A percentile compares a stretch with the other conserved stretches of the same genome.
These are phyloP conservation scores for Aspergillus pseudoterreus DNA, from an alignment of 2,329 filamentous ascomycete species.

Conservation along the genomic window DNA sequence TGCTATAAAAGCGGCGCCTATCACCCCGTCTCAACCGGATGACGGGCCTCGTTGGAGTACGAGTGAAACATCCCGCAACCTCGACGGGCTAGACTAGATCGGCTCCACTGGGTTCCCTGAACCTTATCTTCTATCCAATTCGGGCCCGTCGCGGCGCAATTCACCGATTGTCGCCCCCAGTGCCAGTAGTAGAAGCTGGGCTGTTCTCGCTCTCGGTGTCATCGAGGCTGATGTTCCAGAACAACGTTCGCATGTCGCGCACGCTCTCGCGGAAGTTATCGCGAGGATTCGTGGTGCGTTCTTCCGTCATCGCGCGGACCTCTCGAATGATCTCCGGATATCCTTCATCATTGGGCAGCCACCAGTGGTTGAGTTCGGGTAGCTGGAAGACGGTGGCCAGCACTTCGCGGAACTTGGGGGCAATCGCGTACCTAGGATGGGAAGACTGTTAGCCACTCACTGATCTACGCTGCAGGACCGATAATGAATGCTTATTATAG, in stretches of 20 bases:
- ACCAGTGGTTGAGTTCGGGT: slow-evolving; percentile 73
- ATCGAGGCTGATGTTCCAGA: slow-evolving; percentile 59
- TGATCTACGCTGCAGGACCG: background rate
- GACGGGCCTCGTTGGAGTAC: no score
- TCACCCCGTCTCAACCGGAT: background rate
- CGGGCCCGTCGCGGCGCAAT: background rate
- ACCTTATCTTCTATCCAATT: background rate
- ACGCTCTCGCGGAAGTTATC: slow-evolving; percentile 60
- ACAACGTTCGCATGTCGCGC: slow-evolving; percentile 71
- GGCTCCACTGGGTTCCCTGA: background rate
- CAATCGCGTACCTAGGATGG: slow-evolving; percentile 71
- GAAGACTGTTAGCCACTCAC: background rate
- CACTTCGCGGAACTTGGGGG: slow-evolving; percentile 66
- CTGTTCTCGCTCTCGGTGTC: slow-evolving; percentile 33
- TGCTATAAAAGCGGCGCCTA: background rate
- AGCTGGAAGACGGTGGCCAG: slow-evolving; percentile 75
- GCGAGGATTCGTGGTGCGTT: slow-evolving; percentile 59
- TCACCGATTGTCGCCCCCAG: slow-evolving; percentile 6
- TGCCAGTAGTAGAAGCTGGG: slow-evolving; percentile 17
- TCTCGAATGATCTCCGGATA: slow-evolving; percentile 70
- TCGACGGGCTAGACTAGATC: background rate
- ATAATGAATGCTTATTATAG: background rate
- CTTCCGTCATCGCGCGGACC: slow-evolving; percentile 76
- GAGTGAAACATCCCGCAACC: background rate
- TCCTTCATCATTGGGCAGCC: slow-evolving; percentile 79